Evolutionary conservation across 1,284 basidiomycete genomes (phyloP).

Genomic region (Malassezia japonica): DNA sequence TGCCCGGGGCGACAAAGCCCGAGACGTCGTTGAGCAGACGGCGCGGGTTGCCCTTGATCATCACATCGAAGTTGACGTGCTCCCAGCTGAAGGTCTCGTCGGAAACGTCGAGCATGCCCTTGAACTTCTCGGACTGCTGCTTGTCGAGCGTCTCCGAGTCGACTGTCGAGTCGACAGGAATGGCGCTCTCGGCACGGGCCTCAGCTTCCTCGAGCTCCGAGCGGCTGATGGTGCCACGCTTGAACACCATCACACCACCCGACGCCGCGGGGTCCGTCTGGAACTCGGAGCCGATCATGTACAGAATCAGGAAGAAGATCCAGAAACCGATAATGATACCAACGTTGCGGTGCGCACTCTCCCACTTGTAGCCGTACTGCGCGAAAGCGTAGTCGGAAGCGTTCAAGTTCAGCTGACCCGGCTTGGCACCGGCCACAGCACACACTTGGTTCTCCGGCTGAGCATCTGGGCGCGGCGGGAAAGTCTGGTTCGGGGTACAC

Average conservation of each 20-base stretch:
- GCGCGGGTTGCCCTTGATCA: constrained; percentile 29
- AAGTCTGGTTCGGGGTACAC: constrained; percentile 18
- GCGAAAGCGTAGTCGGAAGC: constrained; percentile 20
- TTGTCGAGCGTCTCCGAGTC: neutral
- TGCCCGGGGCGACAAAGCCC: constrained; percentile 33
- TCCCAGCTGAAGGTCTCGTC: constrained; percentile 30
- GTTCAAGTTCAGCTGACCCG: constrained; percentile 23
- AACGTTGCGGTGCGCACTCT: constrained; percentile 23
- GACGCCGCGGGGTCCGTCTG: constrained; percentile 30
- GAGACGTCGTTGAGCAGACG: constrained; percentile 49
- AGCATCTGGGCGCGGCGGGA: constrained; percentile 23
- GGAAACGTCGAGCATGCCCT: constrained; percentile 22
- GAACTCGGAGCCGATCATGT: constrained; percentile 29
- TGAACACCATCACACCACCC: constrained; percentile 35
- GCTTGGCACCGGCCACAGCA: constrained; percentile 22
- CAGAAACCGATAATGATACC: constrained; percentile 35
- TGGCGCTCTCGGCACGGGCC: neutral
- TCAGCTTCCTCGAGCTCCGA: neutral
- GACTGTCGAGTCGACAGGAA: neutral
- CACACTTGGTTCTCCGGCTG: constrained; percentile 27
- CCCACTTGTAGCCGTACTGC: constrained; percentile 25
- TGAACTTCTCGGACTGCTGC: neutral
- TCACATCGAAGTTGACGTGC: constrained; percentile 31
- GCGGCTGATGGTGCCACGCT: constrained; percentile 18
- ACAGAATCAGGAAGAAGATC: constrained; percentile 25